phyloP scores from a whole-genome alignment of 257 asterid species.

The Eucommia ulmoides region DNA sequence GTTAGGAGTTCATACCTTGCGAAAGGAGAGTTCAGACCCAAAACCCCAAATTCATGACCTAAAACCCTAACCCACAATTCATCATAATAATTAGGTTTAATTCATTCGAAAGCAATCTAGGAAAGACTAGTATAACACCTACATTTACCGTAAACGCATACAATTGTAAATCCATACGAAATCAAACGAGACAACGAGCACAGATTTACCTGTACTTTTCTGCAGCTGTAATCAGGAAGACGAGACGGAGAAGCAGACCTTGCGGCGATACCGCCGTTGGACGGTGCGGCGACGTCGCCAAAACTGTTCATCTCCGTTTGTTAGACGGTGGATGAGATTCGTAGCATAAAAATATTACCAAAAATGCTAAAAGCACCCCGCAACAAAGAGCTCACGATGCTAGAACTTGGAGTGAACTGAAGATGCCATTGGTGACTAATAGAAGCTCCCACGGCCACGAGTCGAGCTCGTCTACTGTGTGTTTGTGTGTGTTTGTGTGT shows the following conservation, averaged over 20 bases:
- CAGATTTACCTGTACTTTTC: conserved; percentile 18
- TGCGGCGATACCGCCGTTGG: conserved; percentile 17
- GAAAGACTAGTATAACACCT: neutral
- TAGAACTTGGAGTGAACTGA: no score
- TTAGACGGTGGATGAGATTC: no score
- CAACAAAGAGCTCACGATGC: no score
- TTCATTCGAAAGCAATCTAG: neutral
- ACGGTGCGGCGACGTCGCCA: conserved; percentile 22
- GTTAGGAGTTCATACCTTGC: no score
- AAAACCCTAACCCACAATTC: neutral
- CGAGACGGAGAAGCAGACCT: conserved; percentile 13
- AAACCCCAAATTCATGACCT: neutral
- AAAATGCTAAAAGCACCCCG: no score
- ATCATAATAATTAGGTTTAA: neutral
- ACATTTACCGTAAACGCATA: neutral
- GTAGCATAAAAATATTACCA: no score
- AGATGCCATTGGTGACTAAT: no score
- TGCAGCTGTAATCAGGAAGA: conserved; percentile 36
- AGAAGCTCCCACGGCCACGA: no score
- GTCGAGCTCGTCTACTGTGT: no score
- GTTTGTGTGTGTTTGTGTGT: no score
- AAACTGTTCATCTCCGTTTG: conserved; percentile 38
- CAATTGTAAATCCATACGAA: neutral
- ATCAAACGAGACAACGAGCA: neutral
- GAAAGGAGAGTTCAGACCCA: neutral